A percentile compares a stretch with the other conserved stretches of the same genome.
Evolutionary conservation across 2,329 filamentous ascomycete species (phyloP).

Genomic region (Incumbomyces delicatus): DNA sequence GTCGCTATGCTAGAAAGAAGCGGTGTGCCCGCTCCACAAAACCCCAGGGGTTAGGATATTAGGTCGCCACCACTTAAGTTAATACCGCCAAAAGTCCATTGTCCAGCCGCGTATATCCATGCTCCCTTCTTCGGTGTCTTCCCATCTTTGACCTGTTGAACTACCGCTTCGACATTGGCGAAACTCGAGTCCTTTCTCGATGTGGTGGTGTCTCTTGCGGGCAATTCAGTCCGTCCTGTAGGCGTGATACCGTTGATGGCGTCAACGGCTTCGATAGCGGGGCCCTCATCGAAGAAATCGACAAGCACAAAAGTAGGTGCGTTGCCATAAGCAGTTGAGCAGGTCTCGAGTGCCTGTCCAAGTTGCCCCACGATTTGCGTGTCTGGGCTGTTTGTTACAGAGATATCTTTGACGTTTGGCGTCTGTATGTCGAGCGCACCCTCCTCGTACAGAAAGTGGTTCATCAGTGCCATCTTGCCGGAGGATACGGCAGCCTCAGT

Average conservation of each 20-base stretch:
- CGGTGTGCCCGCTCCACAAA: no score
- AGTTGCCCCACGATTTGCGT: conserved; percentile 43
- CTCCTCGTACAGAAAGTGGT: conserved; percentile 60
- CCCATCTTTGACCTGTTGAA: conserved; percentile 28
- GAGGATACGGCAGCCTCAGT: conserved; percentile 42
- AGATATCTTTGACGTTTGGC: conserved; percentile 52
- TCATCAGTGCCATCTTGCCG: conserved; percentile 61
- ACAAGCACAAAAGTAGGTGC: conserved; percentile 66
- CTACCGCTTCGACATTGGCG: conserved; percentile 30
- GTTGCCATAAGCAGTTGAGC: conserved; percentile 44
- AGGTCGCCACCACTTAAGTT: conserved; percentile 17
- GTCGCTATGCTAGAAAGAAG: no score
- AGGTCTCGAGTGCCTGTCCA: conserved; percentile 41
- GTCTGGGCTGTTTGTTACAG: conserved; percentile 55
- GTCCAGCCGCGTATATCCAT: conserved; percentile 36
- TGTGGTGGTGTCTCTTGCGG: conserved; percentile 22
- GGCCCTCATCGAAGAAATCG: conserved; percentile 68
- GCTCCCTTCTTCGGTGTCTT: conserved; percentile 30
- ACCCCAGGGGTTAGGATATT: not conserved
- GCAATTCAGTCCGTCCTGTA: conserved; percentile 31
- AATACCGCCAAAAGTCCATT: conserved; percentile 35
- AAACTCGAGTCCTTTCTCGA: conserved; percentile 24
- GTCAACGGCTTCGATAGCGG: conserved; percentile 61
- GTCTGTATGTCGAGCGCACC: conserved; percentile 45
- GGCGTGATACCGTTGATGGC: conserved; percentile 47